Evolutionary conservation across 495 filamentous ascomycete genomes (phyloP), one percentile per base, ranked within the genome.

Genomic region (Daldinia grandis): DNA sequence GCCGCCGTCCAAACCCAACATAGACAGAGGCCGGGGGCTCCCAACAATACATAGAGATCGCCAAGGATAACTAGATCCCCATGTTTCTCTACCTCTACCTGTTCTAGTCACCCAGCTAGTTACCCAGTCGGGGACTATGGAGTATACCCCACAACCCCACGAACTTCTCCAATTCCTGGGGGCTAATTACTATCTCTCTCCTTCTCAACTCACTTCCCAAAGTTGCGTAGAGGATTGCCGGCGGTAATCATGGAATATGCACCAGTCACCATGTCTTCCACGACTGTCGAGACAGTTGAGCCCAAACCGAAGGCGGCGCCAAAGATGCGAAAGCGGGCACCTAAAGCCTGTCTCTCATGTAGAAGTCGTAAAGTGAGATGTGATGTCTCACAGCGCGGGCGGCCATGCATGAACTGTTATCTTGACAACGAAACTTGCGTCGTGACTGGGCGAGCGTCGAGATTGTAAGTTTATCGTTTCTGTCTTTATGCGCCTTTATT

Each of bases 351-450:
- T 31, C 70, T 79, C n/a, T 83, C 82, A 69, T 86, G 83, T 56
- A 79, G 82, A 50, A 78, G 81, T 64, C 78, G 84, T n/a, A 84
- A 85, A 66, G 83, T 86, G 30, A 81, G 84, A 40, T 86, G 84
- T 64, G 84, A 86, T 59, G 82, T 83, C 9, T 81, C 81, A 2
- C 81, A 84, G 28, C 75, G 79, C 9, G 83, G 83, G 0, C 75
- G 78, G 54, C 82, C 84, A 8, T 86, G 82, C 69, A 84, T 84
- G 67, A 83, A 84, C 44, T 86, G 84, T 66, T 78, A 79, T 65
- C 76, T 79, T 17, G 77, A 79, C 59, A 76, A 66, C 28, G 76
- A 79, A 42, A 68, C 70, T 12, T 79, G 77, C 38, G 64, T 78
- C 5, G 76, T 81, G 64, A 64, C 82, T 76, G 74, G 82, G 77